phyloP scores from a whole-genome alignment of 2,329 filamentous ascomycete species.

The Arachnopeziza araneosa region DNA sequence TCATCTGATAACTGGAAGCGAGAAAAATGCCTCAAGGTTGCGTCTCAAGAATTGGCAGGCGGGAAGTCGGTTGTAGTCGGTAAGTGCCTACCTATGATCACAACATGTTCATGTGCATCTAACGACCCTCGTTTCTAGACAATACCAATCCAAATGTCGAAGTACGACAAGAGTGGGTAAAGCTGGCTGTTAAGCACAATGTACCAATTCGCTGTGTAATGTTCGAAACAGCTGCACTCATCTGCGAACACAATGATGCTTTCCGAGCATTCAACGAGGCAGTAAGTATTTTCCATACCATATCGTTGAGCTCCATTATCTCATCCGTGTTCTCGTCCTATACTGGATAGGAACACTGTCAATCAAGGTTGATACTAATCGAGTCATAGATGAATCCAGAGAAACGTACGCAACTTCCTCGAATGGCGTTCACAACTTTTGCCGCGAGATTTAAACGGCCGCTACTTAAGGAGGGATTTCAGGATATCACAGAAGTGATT shows the following conservation, averaged over 20 bases:
- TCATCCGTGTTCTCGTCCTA: not conserved
- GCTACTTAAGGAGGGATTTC: conserved; percentile 69
- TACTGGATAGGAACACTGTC: no score
- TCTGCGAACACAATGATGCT: conserved; percentile 77
- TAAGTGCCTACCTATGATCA: conserved; percentile 39
- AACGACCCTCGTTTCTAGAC: conserved; percentile 46
- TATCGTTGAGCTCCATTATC: not conserved
- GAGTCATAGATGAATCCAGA: conserved; percentile 70
- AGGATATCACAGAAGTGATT: conserved; percentile 68
- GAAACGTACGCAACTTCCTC: conserved; percentile 64
- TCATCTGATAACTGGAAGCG: conserved; percentile 32
- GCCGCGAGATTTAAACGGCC: conserved; percentile 68
- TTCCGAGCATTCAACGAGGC: conserved; percentile 62
- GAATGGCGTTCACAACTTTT: conserved; percentile 75
- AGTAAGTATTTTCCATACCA: conserved; percentile 19
- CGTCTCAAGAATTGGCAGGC: conserved; percentile 56
- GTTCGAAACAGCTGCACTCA: conserved; percentile 64
- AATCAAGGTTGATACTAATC: no score
- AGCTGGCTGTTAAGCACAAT: conserved; percentile 62
- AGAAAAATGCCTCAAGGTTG: conserved; percentile 66
- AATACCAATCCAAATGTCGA: conserved; percentile 90
- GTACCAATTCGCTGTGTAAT: conserved; percentile 80
- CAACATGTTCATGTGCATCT: not conserved
- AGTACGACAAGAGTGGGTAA: conserved; percentile 72
- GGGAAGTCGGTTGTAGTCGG: conserved; percentile 71